Evolutionary conservation across 78 protist genomes (phyloP).

Genomic region (Dictyostelium brefeldianum): DNA sequence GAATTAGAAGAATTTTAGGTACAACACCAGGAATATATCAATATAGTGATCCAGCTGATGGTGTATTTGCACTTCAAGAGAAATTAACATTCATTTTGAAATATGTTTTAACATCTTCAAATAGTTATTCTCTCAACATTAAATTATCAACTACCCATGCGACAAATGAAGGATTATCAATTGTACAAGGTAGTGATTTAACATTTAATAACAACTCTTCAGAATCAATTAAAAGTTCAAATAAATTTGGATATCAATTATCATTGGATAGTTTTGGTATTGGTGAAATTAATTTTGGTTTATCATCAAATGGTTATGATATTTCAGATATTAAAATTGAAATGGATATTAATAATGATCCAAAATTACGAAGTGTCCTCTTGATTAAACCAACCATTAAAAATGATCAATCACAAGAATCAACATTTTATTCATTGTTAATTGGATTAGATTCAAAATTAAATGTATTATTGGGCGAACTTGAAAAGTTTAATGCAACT

Average conservation of each 20-base stretch:
- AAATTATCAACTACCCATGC: not conserved
- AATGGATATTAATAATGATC: slow-evolving; percentile 4
- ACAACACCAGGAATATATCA: slow-evolving; percentile 49
- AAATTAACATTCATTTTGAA: slow-evolving; percentile 59
- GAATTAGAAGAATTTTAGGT: slow-evolving; percentile 63
- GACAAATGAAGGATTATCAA: no score
- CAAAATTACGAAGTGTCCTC: not conserved
- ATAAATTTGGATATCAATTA: not conserved
- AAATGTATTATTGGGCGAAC: not conserved
- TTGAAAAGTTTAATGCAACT: not conserved
- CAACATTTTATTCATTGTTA: not conserved
- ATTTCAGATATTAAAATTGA: not conserved
- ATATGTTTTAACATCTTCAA: slow-evolving; percentile 7
- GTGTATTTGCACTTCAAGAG: slow-evolving; percentile 57
- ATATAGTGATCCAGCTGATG: slow-evolving; percentile 69
- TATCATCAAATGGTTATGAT: slow-evolving; percentile 4
- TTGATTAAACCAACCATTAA: slow-evolving; percentile 6
- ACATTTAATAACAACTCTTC: not conserved
- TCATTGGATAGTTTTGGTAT: not conserved
- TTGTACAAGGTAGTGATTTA: not conserved
- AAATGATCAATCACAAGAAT: not conserved
- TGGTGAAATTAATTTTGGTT: not conserved
- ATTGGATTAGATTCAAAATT: not conserved
- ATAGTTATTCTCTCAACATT: not conserved
- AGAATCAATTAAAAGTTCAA: not conserved